Evolutionary conservation across 2,329 filamentous ascomycete species (phyloP).

Genomic region (Talaromyces sp.): DNA sequence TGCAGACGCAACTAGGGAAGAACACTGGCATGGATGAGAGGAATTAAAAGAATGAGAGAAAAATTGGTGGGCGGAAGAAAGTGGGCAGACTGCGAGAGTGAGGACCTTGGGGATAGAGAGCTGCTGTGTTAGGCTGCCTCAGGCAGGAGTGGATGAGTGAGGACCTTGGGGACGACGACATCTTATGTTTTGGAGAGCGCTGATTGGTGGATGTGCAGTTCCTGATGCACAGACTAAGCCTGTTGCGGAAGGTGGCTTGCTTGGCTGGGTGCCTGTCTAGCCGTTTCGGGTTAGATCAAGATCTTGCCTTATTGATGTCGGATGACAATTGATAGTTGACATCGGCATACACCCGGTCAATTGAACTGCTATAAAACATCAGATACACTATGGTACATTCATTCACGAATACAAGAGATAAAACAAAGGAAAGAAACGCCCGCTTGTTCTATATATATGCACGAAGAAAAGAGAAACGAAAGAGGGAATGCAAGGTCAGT

Average conservation of each 20-base stretch:
- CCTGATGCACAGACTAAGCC: background rate
- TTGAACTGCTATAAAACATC: background rate
- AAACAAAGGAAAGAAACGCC: conserved; percentile 5
- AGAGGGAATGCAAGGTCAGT: background rate
- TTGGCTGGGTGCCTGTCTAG: background rate
- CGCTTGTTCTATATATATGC: conserved; percentile 1
- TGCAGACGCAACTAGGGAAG: too few relatives aligned
- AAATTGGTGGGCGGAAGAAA: background rate
- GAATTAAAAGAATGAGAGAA: background rate
- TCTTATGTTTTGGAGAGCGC: background rate
- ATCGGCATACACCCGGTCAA: too few relatives aligned
- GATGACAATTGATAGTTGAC: too few relatives aligned
- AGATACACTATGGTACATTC: conserved; percentile 1
- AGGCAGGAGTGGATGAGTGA: background rate
- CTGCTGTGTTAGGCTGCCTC: background rate
- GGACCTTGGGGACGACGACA: conserved; percentile 15
- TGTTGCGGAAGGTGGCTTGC: background rate
- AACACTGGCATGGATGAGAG: background rate
- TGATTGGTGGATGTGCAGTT: conserved; percentile 1
- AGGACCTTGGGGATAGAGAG: conserved; percentile 13
- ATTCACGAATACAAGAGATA: background rate
- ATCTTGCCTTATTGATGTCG: too few relatives aligned
- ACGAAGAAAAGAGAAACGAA: background rate
- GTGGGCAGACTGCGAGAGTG: background rate
- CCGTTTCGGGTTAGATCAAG: background rate